Evolutionary conservation across 73 alveolate species (phyloP).

Genomic region (Blepharisma stoltei): DNA sequence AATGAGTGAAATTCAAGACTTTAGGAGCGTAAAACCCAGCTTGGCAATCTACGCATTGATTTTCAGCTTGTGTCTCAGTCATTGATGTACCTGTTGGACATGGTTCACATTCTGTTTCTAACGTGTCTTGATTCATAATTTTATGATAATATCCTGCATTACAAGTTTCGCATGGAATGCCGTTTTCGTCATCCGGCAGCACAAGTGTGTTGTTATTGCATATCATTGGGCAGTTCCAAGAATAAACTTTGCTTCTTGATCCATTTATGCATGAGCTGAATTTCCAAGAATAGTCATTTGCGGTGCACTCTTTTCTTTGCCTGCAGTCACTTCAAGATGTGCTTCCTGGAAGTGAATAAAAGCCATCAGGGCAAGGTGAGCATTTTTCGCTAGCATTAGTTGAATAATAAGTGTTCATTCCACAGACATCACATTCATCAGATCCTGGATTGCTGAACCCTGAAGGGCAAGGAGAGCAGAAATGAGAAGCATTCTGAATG

Average conservation of each 20-base stretch:
- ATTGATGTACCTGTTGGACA: background rate
- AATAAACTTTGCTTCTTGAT: background rate
- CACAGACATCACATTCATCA: background rate
- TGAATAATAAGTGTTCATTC: background rate
- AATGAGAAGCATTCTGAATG: background rate
- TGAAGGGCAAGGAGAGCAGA: background rate
- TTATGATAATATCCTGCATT: background rate
- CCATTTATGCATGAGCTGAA: background rate
- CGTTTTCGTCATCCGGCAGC: background rate
- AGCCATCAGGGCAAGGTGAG: background rate
- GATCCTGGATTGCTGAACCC: slow-evolving; percentile 2
- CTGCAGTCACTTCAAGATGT: background rate
- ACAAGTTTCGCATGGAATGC: background rate
- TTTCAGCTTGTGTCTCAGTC: background rate
- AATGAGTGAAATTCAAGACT: background rate
- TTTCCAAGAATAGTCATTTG: background rate
- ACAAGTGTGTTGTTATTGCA: background rate
- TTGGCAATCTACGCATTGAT: background rate
- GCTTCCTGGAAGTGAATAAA: slow-evolving; percentile 6
- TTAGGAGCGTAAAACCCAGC: background rate
- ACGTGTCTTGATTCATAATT: too few species aligned
- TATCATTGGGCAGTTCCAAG: slow-evolving; percentile 12
- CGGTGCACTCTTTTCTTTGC: background rate
- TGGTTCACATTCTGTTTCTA: background rate
- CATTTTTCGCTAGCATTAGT: background rate